A percentile compares a stretch with the other conserved stretches of the same genome.
phyloP scores from a whole-genome alignment of 805 yeast genomes.

The Wickerhamomyces rabaulensis region DNA sequence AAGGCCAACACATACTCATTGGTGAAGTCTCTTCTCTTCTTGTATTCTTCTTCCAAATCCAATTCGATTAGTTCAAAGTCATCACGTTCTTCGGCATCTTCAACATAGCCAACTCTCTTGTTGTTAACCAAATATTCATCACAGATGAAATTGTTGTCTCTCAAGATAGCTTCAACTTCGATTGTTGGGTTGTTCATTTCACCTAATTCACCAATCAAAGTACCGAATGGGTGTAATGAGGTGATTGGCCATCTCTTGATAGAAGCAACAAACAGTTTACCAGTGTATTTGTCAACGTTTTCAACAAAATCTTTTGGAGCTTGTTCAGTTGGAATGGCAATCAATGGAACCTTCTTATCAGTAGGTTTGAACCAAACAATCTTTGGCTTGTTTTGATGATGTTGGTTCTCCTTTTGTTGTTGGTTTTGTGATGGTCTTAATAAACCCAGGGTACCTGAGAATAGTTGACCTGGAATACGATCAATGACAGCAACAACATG shows the following conservation, averaged over 20 bases:
- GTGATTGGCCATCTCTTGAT: slow-evolving; percentile 99
- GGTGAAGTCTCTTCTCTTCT: slow-evolving; percentile 46
- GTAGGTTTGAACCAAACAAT: slow-evolving; percentile 99
- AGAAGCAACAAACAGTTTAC: slow-evolving; percentile 85
- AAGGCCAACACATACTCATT: slow-evolving; percentile 62
- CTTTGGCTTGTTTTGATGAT: slow-evolving; percentile 56
- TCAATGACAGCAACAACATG: slow-evolving; percentile 98
- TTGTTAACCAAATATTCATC: slow-evolving; percentile 62
- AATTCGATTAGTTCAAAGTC: slow-evolving; percentile 30
- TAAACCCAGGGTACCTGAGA: slow-evolving; percentile 90
- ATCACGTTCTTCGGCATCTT: slow-evolving; percentile 20
- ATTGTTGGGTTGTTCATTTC: slow-evolving; percentile 68
- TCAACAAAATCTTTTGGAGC: slow-evolving; percentile 95
- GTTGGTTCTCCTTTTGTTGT: slow-evolving; percentile 21
- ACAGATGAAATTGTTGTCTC: slow-evolving; percentile 79
- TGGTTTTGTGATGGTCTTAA: slow-evolving; percentile 90
- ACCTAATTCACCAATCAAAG: slow-evolving; percentile 83
- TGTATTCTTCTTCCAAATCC: slow-evolving; percentile 22
- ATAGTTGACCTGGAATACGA: slow-evolving; percentile 94
- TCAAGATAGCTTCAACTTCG: slow-evolving; percentile 81
- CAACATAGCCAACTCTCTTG: slow-evolving; percentile 4
- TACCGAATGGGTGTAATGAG: slow-evolving; percentile 96
- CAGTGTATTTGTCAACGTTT: slow-evolving; percentile 76
- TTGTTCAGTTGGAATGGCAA: slow-evolving; percentile 98
- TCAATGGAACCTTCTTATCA: slow-evolving; percentile 93